These are phyloP conservation scores for Parafenestella ontariensis DNA, from an alignment of 2,329 filamentous ascomycete genomes.

Conservation along the genomic window DNA sequence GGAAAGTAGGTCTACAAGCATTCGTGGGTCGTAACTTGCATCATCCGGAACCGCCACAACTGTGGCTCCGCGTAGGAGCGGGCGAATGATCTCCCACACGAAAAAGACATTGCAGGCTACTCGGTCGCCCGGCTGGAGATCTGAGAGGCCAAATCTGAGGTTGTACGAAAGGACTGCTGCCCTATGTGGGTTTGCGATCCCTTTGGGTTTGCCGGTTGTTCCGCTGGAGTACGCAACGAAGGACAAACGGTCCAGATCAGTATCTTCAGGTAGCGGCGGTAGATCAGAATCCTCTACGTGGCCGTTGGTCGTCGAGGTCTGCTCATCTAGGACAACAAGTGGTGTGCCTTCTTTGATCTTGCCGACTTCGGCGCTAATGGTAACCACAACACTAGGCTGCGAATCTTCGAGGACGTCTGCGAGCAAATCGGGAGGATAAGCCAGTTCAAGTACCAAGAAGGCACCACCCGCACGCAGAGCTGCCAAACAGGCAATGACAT, in stretches of 20 bases:
- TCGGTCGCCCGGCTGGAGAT: conserved; percentile 74
- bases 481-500: conserved; percentile 79
- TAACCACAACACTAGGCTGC: conserved; percentile 73
- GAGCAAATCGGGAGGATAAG: conserved; percentile 76
- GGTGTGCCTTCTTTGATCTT: conserved; percentile 70
- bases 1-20: conserved; percentile 73
- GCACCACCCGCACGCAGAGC: conserved; percentile 80
- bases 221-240: conserved; percentile 85
- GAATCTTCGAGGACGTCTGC: conserved; percentile 81
- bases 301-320: conserved; percentile 26
- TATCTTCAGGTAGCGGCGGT: conserved; percentile 63
- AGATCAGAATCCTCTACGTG: conserved; percentile 53
- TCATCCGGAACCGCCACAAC: conserved; percentile 78
- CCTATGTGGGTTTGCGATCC: conserved; percentile 79
- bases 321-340: conserved; percentile 69
- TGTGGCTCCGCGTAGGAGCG: conserved; percentile 76
- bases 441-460: conserved; percentile 80
- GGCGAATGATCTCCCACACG: conserved; percentile 82
- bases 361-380: conserved; percentile 67
- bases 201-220: conserved; percentile 80
- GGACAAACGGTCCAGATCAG: conserved; percentile 75
- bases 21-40: conserved; percentile 77
- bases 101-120: conserved; percentile 92
- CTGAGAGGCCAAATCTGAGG: conserved; percentile 72
- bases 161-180: conserved; percentile 78